phyloP scores from a whole-genome alignment of 176 grass and related monocot species.

The Guadua angustifolia region DNA sequence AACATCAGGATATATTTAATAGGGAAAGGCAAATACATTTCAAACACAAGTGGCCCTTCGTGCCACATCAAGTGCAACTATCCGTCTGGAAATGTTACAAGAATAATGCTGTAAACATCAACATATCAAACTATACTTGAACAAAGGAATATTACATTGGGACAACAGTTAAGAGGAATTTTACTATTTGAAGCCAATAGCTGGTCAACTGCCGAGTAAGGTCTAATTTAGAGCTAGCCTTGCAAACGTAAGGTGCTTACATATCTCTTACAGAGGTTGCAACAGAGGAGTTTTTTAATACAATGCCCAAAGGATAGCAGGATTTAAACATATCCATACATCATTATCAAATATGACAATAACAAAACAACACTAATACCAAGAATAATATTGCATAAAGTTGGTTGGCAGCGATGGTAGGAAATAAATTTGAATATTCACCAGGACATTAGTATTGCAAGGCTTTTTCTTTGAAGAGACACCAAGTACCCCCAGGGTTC shows the following conservation, averaged over 20 bases:
- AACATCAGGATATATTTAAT: neutral
- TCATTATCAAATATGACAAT: slow-evolving; percentile 24
- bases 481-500: neutral
- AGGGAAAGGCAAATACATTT: neutral
- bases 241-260: neutral
- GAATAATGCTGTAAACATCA: neutral
- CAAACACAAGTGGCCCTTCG: neutral
- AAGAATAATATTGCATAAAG: neutral
- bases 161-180: neutral
- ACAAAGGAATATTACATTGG: slow-evolving; percentile 11
- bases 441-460: neutral
- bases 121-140: neutral
- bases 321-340: neutral
- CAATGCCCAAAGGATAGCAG: neutral
- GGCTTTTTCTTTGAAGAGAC: neutral
- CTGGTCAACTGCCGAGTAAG: neutral
- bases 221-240: slow-evolving; percentile 16
- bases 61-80: neutral
- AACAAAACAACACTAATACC: slow-evolving; percentile 2
- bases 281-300: neutral
- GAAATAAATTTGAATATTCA: neutral
- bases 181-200: neutral
- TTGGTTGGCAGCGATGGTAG: neutral
- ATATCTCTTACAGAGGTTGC: neutral
- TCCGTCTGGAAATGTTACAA: neutral